A percentile compares a stretch with the other conserved stretches of the same genome.
Evolutionary conservation across 352 stramenopile species (phyloP).

Genomic region (Phytophthora sp.): DNA sequence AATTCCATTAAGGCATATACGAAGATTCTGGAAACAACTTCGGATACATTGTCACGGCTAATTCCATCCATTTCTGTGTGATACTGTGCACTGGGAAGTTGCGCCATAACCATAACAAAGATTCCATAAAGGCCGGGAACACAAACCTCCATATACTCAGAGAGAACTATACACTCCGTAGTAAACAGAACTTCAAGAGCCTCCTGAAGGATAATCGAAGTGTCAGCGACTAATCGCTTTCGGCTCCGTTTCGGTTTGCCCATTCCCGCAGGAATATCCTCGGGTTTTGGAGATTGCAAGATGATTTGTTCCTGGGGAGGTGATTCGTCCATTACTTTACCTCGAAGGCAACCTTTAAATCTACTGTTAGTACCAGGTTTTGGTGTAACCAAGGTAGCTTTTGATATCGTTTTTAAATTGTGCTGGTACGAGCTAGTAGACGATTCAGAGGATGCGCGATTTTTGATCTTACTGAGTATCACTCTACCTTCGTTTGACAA

Average conservation of each 20-base stretch:
- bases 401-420: background rate
- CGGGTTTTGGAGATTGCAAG: too few species aligned
- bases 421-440: background rate
- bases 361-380: background rate
- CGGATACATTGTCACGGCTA: background rate
- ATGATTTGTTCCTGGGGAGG: background rate
- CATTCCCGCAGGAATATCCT: background rate
- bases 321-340: background rate
- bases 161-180: constrained; percentile 40
- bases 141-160: constrained; percentile 50
- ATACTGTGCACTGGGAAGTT: constrained; percentile 35
- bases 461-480: background rate
- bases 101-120: constrained; percentile 19
- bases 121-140: constrained; percentile 36
- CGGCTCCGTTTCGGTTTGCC: background rate
- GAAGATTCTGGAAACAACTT: constrained; percentile 16
- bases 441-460: background rate
- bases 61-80: constrained; percentile 36
- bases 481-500: background rate
- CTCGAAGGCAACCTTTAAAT: background rate
- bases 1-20: constrained; percentile 35
- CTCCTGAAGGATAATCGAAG: constrained; percentile 19
- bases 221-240: constrained; percentile 6
- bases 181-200: constrained; percentile 34
- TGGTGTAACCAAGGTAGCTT: background rate